Evolutionary conservation across 1,139 yeast genomes (phyloP), one percentile per base, ranked within the genome.

Genomic region (Taphrina flavorubra): DNA sequence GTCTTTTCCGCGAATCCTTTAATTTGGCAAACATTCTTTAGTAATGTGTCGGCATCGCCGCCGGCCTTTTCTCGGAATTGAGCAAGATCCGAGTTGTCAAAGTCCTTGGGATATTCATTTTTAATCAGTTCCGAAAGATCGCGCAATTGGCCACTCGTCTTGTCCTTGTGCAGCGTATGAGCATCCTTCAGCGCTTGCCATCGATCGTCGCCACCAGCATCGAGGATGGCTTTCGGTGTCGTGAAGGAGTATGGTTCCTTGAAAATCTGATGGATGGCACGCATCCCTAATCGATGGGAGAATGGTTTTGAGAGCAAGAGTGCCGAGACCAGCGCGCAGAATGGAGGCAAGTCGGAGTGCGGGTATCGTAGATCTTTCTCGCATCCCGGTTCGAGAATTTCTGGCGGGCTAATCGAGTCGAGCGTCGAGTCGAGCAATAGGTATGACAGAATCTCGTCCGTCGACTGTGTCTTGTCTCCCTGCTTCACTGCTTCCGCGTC

Each of bases 1-100:
- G 62, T 58, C 62, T 58, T 58, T 58, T 42, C 62, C 37, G 53
- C 62, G 25, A 58, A 42, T 10, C 62, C 62, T 16, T 58, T 58
- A 47, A 58, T 31, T 10, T 31, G 53, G n/a, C 39, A 25, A 42
- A 58, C 62, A 11, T 44, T 11, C 16, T 42, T 44, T 53, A 25
- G 18, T 13, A 58, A 20, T 10, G 39, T 44, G 10, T 58, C 62
- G 42, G 46, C 25, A 13, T 58, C 36, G 20, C 62, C 62, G 8
- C 16, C 42, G 6, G 62, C 62, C 20, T 18, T 16, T 25, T 42
- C 42, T 6, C 34, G 62, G n/a, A 58, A 58, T 31, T 58, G 36
- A 31, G 40, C 42, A 18, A 58, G 18, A 14, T 42, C 51, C 10
- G 51, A 42, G 14, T 37, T 44, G 53, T 42, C 62, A 44, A 25